phyloP scores from a whole-genome alignment of 371 early-diverging fungal genomes.

The Dichotomocladium elegans region DNA sequence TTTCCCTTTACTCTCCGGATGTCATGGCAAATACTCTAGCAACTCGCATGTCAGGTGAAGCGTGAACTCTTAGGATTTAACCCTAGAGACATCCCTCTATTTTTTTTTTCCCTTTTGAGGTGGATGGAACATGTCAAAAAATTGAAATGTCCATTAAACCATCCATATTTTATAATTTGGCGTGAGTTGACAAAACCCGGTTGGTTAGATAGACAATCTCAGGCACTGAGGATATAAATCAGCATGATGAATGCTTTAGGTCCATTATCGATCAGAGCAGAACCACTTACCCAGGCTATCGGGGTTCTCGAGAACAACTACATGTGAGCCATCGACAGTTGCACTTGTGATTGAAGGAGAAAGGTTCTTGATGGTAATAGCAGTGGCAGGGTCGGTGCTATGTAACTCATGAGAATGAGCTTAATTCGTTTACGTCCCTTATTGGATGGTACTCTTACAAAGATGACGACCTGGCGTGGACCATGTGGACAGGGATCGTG shows the following conservation, averaged over 20 bases:
- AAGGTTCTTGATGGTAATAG: neutral
- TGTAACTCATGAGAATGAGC: too few relatives aligned
- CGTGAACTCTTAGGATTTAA: too few relatives aligned
- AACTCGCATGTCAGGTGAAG: too few relatives aligned
- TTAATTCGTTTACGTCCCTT: too few relatives aligned
- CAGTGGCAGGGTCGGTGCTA: neutral
- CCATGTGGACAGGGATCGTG: slow-evolving; percentile 9
- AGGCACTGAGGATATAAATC: neutral
- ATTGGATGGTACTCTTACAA: slow-evolving; percentile 1
- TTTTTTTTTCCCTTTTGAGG: too few relatives aligned
- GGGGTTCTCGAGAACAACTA: slow-evolving; percentile 30
- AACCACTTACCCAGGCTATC: slow-evolving; percentile 7
- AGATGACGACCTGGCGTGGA: slow-evolving; percentile 1
- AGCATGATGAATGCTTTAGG: neutral
- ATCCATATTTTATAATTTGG: neutral
- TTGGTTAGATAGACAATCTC: neutral
- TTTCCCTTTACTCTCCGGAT: too few relatives aligned
- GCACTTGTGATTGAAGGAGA: slow-evolving; percentile 7
- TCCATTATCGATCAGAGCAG: neutral
- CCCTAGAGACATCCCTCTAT: too few relatives aligned
- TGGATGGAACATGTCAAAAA: too few relatives aligned
- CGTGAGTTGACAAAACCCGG: neutral
- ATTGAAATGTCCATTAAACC: too few relatives aligned
- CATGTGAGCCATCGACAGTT: slow-evolving; percentile 27
- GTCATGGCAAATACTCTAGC: too few relatives aligned